These are phyloP conservation scores for Dioscorea dumetorum DNA, from an alignment of 106 monocot species.

Conservation along the genomic window DNA sequence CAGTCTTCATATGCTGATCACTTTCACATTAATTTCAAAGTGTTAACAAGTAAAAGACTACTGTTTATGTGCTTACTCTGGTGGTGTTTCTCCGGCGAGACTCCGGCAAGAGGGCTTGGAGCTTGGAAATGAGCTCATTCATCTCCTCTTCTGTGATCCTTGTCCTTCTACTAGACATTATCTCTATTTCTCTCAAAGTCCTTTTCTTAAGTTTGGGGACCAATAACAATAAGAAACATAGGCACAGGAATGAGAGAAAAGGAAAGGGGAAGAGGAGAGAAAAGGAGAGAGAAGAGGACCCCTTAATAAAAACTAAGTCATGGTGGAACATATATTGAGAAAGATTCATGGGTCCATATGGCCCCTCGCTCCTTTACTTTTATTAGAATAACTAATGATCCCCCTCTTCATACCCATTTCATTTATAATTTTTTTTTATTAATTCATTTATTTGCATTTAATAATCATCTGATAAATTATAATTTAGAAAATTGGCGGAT, in stretches of 20 bases:
- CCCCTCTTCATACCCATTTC: too few species aligned
- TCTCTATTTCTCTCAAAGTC: background rate
- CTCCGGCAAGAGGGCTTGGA: slow-evolving; percentile 29
- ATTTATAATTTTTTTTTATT: too few species aligned
- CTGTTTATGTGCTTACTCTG: slow-evolving; percentile 11
- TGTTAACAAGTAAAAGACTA: too few species aligned
- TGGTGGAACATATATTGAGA: slow-evolving; percentile 12
- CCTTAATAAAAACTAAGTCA: background rate
- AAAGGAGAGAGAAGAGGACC: background rate
- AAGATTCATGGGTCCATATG: slow-evolving; percentile 6
- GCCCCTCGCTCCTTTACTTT: background rate
- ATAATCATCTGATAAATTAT: too few species aligned
- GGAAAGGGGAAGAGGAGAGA: background rate
- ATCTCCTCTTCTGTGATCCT: slow-evolving; percentile 34
- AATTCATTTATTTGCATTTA: too few species aligned
- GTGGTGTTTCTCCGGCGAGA: slow-evolving; percentile 19
- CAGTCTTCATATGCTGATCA: background rate
- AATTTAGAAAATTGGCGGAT: too few species aligned
- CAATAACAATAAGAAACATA: background rate
- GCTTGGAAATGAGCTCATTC: slow-evolving; percentile 33
- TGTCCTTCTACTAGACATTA: slow-evolving; percentile 18
- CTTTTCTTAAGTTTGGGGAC: background rate
- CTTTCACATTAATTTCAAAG: background rate
- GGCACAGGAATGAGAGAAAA: background rate
- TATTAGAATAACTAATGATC: too few species aligned